Percentiles rank a stretch among this genome's conserved stretches.
These are phyloP conservation scores for Russula dissimulans DNA, from an alignment of 768 basidiomycete species.

Conservation along the genomic window DNA sequence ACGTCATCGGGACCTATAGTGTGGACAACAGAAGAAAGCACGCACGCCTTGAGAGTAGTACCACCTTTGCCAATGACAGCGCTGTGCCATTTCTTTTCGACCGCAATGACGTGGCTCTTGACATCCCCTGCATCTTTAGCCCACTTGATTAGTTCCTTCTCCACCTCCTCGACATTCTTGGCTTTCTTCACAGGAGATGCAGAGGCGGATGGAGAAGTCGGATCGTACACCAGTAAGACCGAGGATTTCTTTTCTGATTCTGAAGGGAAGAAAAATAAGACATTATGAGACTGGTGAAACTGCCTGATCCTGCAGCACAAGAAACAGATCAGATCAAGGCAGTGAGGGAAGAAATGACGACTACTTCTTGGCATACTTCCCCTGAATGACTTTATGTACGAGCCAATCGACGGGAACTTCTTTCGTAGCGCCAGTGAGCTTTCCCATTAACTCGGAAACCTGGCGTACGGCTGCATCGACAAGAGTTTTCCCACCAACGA, in stretches of 20 bases:
- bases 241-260: slow-evolving; percentile 67
- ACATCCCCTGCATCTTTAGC: slow-evolving; percentile 82
- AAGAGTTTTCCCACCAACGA: slow-evolving; percentile 64
- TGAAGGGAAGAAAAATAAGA: slow-evolving; percentile 81
- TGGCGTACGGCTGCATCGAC: slow-evolving; percentile 71
- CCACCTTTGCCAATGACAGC: slow-evolving; percentile 72
- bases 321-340: slow-evolving; percentile 3
- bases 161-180: slow-evolving; percentile 68
- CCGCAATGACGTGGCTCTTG: slow-evolving; percentile 62
- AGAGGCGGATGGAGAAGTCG: slow-evolving; percentile 51
- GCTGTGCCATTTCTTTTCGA: slow-evolving; percentile 90
- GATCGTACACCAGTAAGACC: slow-evolving; percentile 81
- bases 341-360: slow-evolving; percentile 1
- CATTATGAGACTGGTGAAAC: slow-evolving; percentile 74
- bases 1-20: not conserved
- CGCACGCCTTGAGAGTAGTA: slow-evolving; percentile 78
- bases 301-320: slow-evolving; percentile 52
- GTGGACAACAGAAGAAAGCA: slow-evolving; percentile 16
- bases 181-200: slow-evolving; percentile 65
- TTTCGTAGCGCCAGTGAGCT: slow-evolving; percentile 68
- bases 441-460: slow-evolving; percentile 65
- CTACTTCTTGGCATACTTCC: slow-evolving; percentile 79
- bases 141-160: slow-evolving; percentile 66
- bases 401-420: slow-evolving; percentile 80
- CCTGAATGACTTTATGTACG: slow-evolving; percentile 72